Evolutionary conservation across 2,329 filamentous ascomycete genomes (phyloP).

Genomic region (Hansfordia pulvinata): DNA sequence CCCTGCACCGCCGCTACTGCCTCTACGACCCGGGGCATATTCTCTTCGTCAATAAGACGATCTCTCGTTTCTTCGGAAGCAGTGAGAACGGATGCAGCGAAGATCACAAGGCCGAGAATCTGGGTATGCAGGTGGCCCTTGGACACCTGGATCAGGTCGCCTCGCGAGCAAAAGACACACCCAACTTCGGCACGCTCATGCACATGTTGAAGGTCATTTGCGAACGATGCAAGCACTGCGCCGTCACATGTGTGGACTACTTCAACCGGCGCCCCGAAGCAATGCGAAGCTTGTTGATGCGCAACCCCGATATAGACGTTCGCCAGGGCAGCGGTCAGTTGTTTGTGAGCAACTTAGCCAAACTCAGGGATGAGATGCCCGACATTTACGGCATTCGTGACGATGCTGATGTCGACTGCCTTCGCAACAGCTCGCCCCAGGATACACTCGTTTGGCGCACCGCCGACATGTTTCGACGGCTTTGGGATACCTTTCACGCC

Average conservation of each 20-base stretch:
- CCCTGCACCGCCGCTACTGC: constrained; percentile 63
- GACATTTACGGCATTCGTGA: constrained; percentile 27
- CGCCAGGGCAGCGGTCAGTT: constrained; percentile 36
- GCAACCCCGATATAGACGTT: constrained; percentile 41
- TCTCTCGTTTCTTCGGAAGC: constrained; percentile 43
- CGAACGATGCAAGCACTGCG: constrained; percentile 37
- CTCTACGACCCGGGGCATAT: constrained; percentile 63
- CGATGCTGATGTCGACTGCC: constrained; percentile 14
- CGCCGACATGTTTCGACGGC: constrained; percentile 33
- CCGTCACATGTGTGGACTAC: constrained; percentile 47
- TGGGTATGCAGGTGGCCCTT: constrained; percentile 40
- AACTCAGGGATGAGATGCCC: constrained; percentile 34
- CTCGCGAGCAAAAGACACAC: constrained; percentile 54
- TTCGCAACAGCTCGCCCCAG: constrained; percentile 16
- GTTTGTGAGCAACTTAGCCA: constrained; percentile 36
- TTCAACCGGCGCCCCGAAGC: constrained; percentile 38
- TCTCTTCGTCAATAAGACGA: constrained; percentile 48
- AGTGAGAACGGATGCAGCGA: constrained; percentile 35
- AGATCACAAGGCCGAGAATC: constrained; percentile 29
- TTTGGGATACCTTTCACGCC: constrained; percentile 51
- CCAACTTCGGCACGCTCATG: constrained; percentile 45
- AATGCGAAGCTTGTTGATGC: constrained; percentile 52
- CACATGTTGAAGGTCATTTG: constrained; percentile 33
- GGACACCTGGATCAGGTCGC: constrained; percentile 65
- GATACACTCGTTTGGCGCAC: constrained; percentile 20